Base-by-base conservation (phyloP, 768 basidiomycete genomes). In the Calocybe gangraenosa region DNA sequence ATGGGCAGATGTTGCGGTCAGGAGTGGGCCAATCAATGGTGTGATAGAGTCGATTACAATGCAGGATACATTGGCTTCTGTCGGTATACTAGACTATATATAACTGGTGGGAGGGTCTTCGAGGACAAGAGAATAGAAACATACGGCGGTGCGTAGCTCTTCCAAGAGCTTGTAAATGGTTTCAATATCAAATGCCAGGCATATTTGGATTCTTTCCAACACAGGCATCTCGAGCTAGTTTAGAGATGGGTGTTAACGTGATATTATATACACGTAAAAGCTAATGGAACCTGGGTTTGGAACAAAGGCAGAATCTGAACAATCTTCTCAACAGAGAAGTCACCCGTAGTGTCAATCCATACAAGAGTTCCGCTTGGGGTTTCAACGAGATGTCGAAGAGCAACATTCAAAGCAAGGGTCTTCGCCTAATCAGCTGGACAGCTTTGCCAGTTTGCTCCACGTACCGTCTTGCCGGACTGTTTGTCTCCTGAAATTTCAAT, bases 341-440 rank as follows among this genome's bases (percentile, higher is more conserved):
- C 78, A 1, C 86, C 84, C 0, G 71, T 73, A 8, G 82, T 83
- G 54, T 91, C 87, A 37, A 91, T 72, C 88, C 88, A 91, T 4
- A 79, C 57, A 1, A 70, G 78, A 40, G 58, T 67, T 2, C 68
- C 59, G n/a, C 69, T 52, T 15, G 50, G 45, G 42, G 66, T 39
- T 14, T 57, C 47, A 2, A 63, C 58, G 3, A 90, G 73, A 55
- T 80, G 70, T 15, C 72, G 69, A 17, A 87, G 61, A 31, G 76
- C 69, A 13, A 84, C 60, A 42, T 86, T 80, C 28, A 84, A 58
- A 1, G 76, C 79, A 5, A 91, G 64, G 11, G 71, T 67, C 88
- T 89, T 54, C n/a, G 17, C n/a, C 44, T 31, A 31, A 37, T 14
- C 25, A 28, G 23, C 45, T 42, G 15, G 33, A 38, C 9, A 35